Conservation (phyloP, 208 protist genomes). For the Leishmania tarentolae region DNA sequence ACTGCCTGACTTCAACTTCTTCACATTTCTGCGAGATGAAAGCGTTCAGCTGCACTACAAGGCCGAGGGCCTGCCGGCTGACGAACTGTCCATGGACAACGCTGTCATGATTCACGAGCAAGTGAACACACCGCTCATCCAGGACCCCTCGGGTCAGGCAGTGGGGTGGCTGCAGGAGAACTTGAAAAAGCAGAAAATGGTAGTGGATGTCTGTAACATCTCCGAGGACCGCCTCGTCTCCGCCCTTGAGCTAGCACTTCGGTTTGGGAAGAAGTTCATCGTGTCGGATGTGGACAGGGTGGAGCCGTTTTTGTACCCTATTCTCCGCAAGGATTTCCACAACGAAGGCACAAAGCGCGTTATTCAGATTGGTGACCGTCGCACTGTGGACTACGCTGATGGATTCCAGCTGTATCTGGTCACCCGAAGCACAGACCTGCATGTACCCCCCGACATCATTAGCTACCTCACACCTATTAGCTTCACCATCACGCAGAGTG, state of each 20-base stretch:
- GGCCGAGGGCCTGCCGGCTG: conserved; percentile 93
- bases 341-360: conserved; percentile 90
- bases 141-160: conserved; percentile 95
- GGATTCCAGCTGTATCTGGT: conserved; percentile 97
- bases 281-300: conserved; percentile 96
- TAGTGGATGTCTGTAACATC: conserved; percentile 90
- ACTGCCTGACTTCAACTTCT: conserved; percentile 89
- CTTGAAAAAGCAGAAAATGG: conserved; percentile 71
- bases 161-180: conserved; percentile 91
- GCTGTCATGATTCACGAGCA: conserved; percentile 95
- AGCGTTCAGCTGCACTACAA: conserved; percentile 96
- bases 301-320: conserved; percentile 95
- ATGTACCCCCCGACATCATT: conserved; percentile 91
- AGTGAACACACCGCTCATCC: conserved; percentile 92
- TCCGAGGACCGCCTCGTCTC: conserved; percentile 94
- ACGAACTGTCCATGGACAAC: conserved; percentile 98
- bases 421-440: conserved; percentile 88
- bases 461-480: conserved; percentile 95
- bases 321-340: conserved; percentile 94
- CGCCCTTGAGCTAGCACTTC: conserved; percentile 96
- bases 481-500: conserved; percentile 97
- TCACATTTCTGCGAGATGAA: conserved; percentile 94
- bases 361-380: conserved; percentile 97
- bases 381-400: conserved; percentile 96
- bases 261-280: conserved; percentile 98